These are phyloP conservation scores for Tulasnella sp. DNA, from an alignment of 768 basidiomycete species.

Conservation along the genomic window DNA sequence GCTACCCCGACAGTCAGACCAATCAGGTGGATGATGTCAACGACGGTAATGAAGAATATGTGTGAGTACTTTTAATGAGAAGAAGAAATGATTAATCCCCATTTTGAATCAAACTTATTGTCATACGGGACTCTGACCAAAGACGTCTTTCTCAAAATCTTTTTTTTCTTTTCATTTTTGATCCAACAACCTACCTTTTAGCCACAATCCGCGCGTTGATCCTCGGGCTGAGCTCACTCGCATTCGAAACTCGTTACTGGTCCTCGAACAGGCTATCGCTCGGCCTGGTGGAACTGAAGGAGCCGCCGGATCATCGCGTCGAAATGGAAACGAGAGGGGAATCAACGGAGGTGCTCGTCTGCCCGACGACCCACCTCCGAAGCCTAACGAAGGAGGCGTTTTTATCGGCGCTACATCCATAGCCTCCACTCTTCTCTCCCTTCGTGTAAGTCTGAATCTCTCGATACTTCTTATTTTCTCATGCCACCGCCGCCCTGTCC, in stretches of 20 bases:
- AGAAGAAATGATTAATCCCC: no score
- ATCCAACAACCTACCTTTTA: no score
- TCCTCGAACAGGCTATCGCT: constrained; percentile 37
- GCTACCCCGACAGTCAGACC: constrained; percentile 54
- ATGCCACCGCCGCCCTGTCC: background rate
- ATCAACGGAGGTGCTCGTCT: background rate
- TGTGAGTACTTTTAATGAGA: background rate
- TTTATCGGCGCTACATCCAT: constrained; percentile 74
- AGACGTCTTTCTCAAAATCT: background rate
- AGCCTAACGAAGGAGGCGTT: constrained; percentile 50
- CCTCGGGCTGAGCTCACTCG: constrained; percentile 56
- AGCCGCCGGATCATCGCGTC: background rate
- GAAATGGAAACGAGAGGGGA: background rate
- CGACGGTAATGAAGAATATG: background rate
- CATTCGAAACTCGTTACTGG: constrained; percentile 54
- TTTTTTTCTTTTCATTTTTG: no score
- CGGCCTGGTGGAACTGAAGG: background rate
- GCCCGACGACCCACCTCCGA: constrained; percentile 42
- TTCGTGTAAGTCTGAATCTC: background rate
- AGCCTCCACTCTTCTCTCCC: constrained; percentile 50
- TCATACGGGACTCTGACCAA: background rate
- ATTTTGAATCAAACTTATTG: no score
- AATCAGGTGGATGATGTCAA: background rate
- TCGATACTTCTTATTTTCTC: background rate
- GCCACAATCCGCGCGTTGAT: constrained; percentile 29